Evolutionary conservation across 2,329 filamentous ascomycete species (phyloP).

Genomic region (Fusarium coicis): DNA sequence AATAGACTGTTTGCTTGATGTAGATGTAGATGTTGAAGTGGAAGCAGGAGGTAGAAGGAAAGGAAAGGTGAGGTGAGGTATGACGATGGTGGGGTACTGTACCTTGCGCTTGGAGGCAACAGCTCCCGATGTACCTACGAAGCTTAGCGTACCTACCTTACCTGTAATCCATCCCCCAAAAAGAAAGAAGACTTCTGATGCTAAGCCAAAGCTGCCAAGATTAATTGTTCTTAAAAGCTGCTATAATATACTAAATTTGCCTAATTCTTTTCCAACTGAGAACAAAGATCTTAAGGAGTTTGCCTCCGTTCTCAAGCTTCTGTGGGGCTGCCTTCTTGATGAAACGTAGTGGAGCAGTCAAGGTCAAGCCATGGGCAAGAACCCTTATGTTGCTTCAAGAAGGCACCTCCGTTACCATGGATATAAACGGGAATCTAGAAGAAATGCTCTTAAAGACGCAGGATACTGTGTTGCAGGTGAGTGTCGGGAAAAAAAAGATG

Average conservation of each 20-base stretch:
- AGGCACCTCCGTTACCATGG: background rate
- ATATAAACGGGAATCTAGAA: background rate
- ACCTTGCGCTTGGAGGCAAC: background rate
- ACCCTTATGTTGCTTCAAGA: background rate
- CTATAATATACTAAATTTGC: background rate
- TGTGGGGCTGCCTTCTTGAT: conserved; percentile 5
- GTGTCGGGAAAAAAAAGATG: no score
- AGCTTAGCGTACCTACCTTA: background rate
- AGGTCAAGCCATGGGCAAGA: background rate
- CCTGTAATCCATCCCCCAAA: background rate
- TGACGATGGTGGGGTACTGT: conserved; percentile 38
- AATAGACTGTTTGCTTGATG: background rate
- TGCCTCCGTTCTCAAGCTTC: background rate
- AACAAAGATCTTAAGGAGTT: no score
- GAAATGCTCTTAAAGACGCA: background rate
- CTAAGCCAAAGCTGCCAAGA: background rate
- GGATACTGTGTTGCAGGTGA: background rate
- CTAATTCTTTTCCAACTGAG: background rate
- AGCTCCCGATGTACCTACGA: background rate
- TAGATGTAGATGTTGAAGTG: background rate
- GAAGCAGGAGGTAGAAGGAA: conserved; percentile 14
- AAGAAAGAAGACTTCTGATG: background rate
- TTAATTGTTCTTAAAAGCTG: background rate
- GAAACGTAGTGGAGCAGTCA: background rate
- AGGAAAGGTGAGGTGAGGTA: conserved; percentile 23